These are phyloP conservation scores for Cladosporium velox DNA, from an alignment of 2,329 filamentous ascomycete genomes.

Conservation along the genomic window DNA sequence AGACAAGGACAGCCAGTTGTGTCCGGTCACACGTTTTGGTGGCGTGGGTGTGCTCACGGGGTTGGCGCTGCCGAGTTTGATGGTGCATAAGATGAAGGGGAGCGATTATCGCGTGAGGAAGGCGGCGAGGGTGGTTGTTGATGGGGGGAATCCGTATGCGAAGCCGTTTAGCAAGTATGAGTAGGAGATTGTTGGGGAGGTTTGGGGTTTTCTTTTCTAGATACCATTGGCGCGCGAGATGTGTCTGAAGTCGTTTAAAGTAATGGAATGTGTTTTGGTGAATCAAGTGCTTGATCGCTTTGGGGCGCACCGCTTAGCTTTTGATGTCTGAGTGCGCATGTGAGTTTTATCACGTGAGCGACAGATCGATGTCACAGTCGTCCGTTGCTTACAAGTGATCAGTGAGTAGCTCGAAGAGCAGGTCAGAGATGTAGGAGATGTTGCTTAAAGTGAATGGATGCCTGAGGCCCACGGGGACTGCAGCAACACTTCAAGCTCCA, in stretches of 20 bases:
- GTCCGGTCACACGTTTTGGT: conserved; percentile 37
- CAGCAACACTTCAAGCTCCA: background rate
- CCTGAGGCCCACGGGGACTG: background rate
- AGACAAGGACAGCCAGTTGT: conserved; percentile 27
- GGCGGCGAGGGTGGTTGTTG: conserved; percentile 28
- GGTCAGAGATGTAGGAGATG: background rate
- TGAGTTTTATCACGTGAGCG: background rate
- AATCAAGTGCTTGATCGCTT: background rate
- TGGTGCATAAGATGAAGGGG: conserved; percentile 38
- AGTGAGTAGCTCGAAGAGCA: background rate
- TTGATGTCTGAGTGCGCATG: background rate
- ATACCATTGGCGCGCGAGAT: background rate
- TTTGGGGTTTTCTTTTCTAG: background rate
- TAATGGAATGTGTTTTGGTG: background rate
- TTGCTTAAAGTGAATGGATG: background rate
- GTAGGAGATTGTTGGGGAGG: background rate
- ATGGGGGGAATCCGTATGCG: conserved; percentile 31
- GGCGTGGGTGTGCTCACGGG: conserved; percentile 37
- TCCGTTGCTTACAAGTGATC: background rate
- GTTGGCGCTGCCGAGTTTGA: conserved; percentile 30
- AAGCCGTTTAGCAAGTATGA: conserved; percentile 17
- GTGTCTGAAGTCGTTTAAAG: background rate
- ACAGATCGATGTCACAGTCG: background rate
- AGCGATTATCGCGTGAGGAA: conserved; percentile 32
- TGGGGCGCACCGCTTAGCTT: background rate